A percentile compares a stretch with the other conserved stretches of the same genome.
phyloP scores from a whole-genome alignment of 2,329 filamentous ascomycete genomes.

The Hansfordia pulvinata region DNA sequence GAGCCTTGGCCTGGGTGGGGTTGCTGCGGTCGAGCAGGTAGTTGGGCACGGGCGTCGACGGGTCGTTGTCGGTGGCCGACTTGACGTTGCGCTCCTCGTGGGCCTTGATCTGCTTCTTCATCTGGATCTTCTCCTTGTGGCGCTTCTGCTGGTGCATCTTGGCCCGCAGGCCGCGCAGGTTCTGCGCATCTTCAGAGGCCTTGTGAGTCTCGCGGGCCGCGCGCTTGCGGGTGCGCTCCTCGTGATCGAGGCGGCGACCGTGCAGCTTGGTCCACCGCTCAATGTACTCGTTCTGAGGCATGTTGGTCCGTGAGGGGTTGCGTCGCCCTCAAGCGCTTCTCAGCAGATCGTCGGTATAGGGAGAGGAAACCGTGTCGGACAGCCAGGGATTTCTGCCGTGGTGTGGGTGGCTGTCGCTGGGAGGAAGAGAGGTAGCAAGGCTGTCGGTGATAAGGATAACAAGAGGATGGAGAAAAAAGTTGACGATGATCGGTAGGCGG shows the following conservation, averaged over 20 bases:
- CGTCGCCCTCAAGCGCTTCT: constrained; percentile 15
- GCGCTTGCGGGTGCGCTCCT: constrained; percentile 80
- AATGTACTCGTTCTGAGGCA: constrained; percentile 31
- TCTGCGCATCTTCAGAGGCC: constrained; percentile 81
- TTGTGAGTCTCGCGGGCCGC: constrained; percentile 81
- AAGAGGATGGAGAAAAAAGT: too few species aligned
- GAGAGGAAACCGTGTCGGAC: too few species aligned
- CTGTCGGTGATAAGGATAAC: too few species aligned
- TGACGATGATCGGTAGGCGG: too few species aligned
- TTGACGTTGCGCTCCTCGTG: constrained; percentile 97
- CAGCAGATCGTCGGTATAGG: constrained; percentile 3
- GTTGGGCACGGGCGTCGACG: constrained; percentile 69
- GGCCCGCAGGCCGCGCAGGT: constrained; percentile 77
- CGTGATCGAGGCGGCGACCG: constrained; percentile 53
- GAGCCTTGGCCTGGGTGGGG: constrained; percentile 48
- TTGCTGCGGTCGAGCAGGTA: constrained; percentile 82
- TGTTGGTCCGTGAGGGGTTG: constrained; percentile 9
- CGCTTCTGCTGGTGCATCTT: constrained; percentile 91
- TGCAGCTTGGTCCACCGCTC: constrained; percentile 60
- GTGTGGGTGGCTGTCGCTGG: too few species aligned
- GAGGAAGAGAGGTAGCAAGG: too few species aligned
- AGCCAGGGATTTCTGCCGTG: too few species aligned
- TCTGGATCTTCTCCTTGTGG: constrained; percentile 95
- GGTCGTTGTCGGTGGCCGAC: constrained; percentile 64
- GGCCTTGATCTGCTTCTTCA: constrained; percentile 86